Base-by-base conservation (phyloP, 2,329 filamentous ascomycete genomes). In the Nothophoma quercina region DNA sequence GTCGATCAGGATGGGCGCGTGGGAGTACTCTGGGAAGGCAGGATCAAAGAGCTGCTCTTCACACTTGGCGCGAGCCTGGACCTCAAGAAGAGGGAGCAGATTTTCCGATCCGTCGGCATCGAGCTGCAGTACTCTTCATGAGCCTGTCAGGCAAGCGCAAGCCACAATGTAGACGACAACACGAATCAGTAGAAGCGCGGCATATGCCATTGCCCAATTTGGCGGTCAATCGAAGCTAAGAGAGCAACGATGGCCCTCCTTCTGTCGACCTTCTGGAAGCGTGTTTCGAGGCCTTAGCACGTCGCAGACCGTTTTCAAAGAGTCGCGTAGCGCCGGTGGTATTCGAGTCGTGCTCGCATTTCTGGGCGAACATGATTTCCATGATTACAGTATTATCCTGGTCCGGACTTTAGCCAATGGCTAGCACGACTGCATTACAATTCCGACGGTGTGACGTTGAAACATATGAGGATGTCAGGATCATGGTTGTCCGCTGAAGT, bases 31-130 rank as follows among this genome's bases (percentile, higher is more conserved):
- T 99, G 95, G 93, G 93, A 98, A 73, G 93, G 93, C 2, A 84
- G 92, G 47, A 85, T 96, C 54, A 96, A 98, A 78, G 93, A 96
- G 62, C 78, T 99, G 53, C 82, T 99, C 51, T 96, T 98, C 72
- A 96, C 91, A 64, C 81, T 96, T 33, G 95, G 95, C 8, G 91
- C 91, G 51, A 90, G 87, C 42, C 85, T 99, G 48, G 92, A 96
- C 70, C 81, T 95, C 67, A 86, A 85, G 67, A 86, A 85, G 65
- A 80, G 86, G 59, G 89, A 93, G 70, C 88, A 90, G 67, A 88
- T 91, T 30, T 89, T 95, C 68, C 84, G 88, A 56, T 89, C 85
- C 5, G 79, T 95, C 50, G 90, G 90, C 10, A 74, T 95, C 49
- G 90, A 93, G 75, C 80, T 95, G 35, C 90, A 93, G 70, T 95